Base-by-base conservation (phyloP, 352 stramenopile genomes). In the Phytophthora sansomeana region DNA sequence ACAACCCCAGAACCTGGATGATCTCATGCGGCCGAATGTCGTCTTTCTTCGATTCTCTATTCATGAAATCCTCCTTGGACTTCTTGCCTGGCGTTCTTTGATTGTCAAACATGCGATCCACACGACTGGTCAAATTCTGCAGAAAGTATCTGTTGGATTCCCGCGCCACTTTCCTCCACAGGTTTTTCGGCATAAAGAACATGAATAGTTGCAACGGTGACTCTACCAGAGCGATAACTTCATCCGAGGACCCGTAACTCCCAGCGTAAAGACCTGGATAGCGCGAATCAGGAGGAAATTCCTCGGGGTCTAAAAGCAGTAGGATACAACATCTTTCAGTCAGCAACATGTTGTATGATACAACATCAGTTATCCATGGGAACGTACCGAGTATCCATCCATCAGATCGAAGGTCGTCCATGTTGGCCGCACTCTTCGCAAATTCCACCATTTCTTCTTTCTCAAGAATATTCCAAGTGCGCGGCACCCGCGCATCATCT, bases 331-430 rank as follows among this genome's bases (percentile, higher is more conserved):
- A 58, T 49, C 5, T 32, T 28, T 24, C 9, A 6, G 5, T 59
- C n/a, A 64, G 46, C 21, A n/a, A 46, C 11, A 62, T 55, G 42
- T 36, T 50, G 32, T 61, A 55, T 32, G 2, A 36, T 30, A 51
- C 51, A 68, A 7, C 49, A 67, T 56, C 13, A 7, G 30, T n/a
- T n/a, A n/a, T n/a, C n/a, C n/a, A n/a, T n/a, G n/a, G n/a, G n/a
- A n/a, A n/a, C n/a, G 8, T 57, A 58, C 46, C 57, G 21, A 64
- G 16, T 10, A 5, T 13, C 47, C 46, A 64, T 0, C 57, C n/a
- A n/a, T n/a, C 57, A 21, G n/a, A 9, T n/a, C 57, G 46, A 46
- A 64, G 50, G 3, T 36, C 14, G 1, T 10, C 16, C 44, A 64
- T 51, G 5, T 46, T 64, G 3, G 13, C 4, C 2, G 21, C 28